Conservation (phyloP, 805 yeast genomes). For the Kodamaea jinghongensis region DNA sequence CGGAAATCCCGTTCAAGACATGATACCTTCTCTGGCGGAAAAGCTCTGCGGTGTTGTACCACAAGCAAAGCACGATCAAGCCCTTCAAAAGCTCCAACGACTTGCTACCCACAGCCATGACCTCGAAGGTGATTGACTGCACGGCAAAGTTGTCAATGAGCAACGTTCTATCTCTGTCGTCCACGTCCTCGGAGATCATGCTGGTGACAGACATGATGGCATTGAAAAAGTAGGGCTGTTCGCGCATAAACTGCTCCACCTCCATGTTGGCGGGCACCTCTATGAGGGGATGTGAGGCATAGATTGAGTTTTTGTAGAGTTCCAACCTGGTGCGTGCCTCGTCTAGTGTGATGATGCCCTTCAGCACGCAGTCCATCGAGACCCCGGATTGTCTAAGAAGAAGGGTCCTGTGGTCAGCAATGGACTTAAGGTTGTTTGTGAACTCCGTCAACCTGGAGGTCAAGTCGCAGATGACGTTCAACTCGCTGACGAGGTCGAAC, state of each 20-base stretch:
- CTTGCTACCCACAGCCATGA: slow-evolving; percentile 68
- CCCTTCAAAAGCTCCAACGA: slow-evolving; percentile 64
- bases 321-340: slow-evolving; percentile 59
- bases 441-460: slow-evolving; percentile 38
- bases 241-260: slow-evolving; percentile 46
- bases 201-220: slow-evolving; percentile 64
- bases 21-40: slow-evolving; percentile 78
- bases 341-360: slow-evolving; percentile 54
- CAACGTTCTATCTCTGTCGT: slow-evolving; percentile 42
- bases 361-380: slow-evolving; percentile 49
- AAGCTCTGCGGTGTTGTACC: slow-evolving; percentile 85
- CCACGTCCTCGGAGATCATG: slow-evolving; percentile 31
- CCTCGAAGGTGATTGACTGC: slow-evolving; percentile 52
- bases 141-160: slow-evolving; percentile 53
- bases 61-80: slow-evolving; percentile 57
- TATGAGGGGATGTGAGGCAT: slow-evolving; percentile 56
- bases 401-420: slow-evolving; percentile 41
- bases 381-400: slow-evolving; percentile 23
- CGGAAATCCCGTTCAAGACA: slow-evolving; percentile 60
- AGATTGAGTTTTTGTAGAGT: slow-evolving; percentile 47
- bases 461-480: slow-evolving; percentile 32
- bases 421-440: slow-evolving; percentile 45
- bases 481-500: slow-evolving; percentile 42
- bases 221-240: slow-evolving; percentile 61
- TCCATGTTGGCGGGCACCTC: slow-evolving; percentile 44